These are phyloP conservation scores for Ramaria rubella DNA, from an alignment of 768 basidiomycete genomes.

Conservation along the genomic window DNA sequence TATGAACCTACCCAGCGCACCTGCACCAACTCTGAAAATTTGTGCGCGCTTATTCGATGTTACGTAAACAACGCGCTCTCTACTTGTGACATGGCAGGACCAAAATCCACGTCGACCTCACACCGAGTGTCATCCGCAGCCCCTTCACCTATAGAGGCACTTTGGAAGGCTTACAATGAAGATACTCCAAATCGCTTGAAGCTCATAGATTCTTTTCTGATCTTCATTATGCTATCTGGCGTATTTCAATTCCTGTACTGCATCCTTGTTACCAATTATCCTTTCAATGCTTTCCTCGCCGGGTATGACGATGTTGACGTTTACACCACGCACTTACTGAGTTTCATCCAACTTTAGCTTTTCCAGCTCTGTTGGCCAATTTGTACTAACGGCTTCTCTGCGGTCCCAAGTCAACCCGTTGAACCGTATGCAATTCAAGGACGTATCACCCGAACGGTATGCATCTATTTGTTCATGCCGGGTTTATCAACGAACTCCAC, in stretches of 20 bases:
- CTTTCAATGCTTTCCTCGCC: conserved; percentile 95
- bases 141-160: conserved; percentile 38
- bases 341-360: conserved; percentile 48
- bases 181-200: conserved; percentile 81
- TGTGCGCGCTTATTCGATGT: not conserved
- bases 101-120: conserved; percentile 1
- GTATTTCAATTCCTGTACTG: conserved; percentile 89
- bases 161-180: conserved; percentile 72
- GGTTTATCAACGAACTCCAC: conserved; percentile 3
- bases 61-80: not conserved
- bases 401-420: conserved; percentile 88
- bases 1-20: conserved; percentile 9
- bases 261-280: conserved; percentile 84
- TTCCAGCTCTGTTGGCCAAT: conserved; percentile 90
- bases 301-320: conserved; percentile 54
- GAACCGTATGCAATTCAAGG: conserved; percentile 77
- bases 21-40: conserved; percentile 10
- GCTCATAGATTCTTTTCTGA: conserved; percentile 87
- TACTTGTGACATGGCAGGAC: conserved; percentile 7
- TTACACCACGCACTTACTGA: not conserved
- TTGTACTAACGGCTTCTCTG: conserved; percentile 88
- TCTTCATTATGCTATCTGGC: conserved; percentile 89
- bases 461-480: conserved; percentile 20
- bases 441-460: conserved; percentile 89
- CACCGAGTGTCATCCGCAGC: conserved; percentile 1